Evolutionary conservation across 2,329 filamentous ascomycete genomes (phyloP).

Genomic region (Verticillium nonalfalfae): DNA sequence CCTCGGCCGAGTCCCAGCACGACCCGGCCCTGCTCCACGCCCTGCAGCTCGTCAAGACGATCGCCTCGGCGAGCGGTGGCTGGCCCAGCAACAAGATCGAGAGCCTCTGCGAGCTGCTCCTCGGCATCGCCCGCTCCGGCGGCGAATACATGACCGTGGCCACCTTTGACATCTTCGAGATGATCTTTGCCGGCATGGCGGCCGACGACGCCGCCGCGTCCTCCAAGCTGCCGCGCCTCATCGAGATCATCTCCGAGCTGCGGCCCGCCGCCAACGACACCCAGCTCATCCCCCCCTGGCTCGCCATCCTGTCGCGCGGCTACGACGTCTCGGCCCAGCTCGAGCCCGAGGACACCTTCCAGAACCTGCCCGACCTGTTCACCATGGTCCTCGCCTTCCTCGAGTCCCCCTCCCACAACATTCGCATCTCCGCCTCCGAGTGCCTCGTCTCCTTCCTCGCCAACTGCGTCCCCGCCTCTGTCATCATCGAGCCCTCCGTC

Average conservation of each 20-base stretch:
- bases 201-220: conserved; percentile 82
- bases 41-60: conserved; percentile 83
- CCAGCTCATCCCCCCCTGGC: conserved; percentile 91
- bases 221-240: conserved; percentile 78
- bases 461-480: conserved; percentile 79
- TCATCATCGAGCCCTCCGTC: conserved; percentile 81
- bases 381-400: conserved; percentile 74
- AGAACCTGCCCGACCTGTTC: conserved; percentile 82
- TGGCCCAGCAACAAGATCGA: conserved; percentile 98
- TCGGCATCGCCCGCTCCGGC: conserved; percentile 81
- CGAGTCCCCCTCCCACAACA: conserved; percentile 83
- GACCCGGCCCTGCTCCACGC: conserved; percentile 87
- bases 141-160: conserved; percentile 97
- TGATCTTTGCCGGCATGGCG: conserved; percentile 90
- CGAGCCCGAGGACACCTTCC: conserved; percentile 84
- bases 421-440: conserved; percentile 89
- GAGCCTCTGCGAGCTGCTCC: conserved; percentile 77
- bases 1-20: conserved; percentile 48
- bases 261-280: conserved; percentile 91
- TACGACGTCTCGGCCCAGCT: conserved; percentile 92
- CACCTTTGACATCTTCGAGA: conserved; percentile 94
- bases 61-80: conserved; percentile 79
- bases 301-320: conserved; percentile 87
- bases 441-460: conserved; percentile 89
- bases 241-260: conserved; percentile 88